These are phyloP conservation scores for Panellus pusillus DNA, from an alignment of 768 basidiomycete species.

Conservation along the genomic window DNA sequence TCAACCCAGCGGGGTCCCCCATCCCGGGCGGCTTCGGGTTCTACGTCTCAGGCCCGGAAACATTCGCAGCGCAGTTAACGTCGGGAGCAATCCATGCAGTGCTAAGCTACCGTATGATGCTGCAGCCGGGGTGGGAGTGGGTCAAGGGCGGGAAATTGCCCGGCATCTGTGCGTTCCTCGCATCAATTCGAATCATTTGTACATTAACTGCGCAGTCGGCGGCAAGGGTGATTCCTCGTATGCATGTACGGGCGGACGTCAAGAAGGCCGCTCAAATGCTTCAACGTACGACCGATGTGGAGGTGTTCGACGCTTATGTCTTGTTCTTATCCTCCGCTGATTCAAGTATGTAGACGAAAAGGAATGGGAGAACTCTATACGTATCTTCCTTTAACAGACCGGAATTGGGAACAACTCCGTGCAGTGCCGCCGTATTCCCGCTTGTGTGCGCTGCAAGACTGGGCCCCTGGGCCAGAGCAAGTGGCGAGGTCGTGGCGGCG, in stretches of 20 bases:
- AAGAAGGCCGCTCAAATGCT: constrained; percentile 65
- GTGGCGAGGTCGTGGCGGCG: too few species aligned
- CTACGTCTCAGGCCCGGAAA: constrained; percentile 57
- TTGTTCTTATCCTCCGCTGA: not conserved
- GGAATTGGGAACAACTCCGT: constrained; percentile 42
- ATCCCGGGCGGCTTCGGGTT: constrained; percentile 70
- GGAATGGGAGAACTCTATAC: constrained; percentile 69
- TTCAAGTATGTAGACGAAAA: constrained; percentile 38
- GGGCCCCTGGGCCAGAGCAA: too few species aligned
- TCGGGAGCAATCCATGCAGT: constrained; percentile 52
- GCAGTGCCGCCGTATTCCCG: constrained; percentile 51
- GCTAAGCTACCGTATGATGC: constrained; percentile 67
- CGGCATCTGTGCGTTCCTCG: constrained; percentile 55
- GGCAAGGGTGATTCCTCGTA: constrained; percentile 61
- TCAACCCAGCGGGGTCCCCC: constrained; percentile 51
- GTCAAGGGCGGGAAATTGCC: constrained; percentile 78
- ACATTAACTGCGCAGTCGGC: constrained; percentile 40
- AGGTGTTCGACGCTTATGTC: constrained; percentile 37
- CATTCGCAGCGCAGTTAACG: constrained; percentile 38
- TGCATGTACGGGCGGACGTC: constrained; percentile 67
- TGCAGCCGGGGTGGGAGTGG: constrained; percentile 64
- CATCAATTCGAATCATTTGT: not conserved
- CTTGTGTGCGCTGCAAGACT: too few species aligned
- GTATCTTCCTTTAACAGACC: constrained; percentile 53
- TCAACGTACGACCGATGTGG: constrained; percentile 76